Conservation (phyloP, 352 stramenopile genomes). For the Phytopythium sindhum region DNA sequence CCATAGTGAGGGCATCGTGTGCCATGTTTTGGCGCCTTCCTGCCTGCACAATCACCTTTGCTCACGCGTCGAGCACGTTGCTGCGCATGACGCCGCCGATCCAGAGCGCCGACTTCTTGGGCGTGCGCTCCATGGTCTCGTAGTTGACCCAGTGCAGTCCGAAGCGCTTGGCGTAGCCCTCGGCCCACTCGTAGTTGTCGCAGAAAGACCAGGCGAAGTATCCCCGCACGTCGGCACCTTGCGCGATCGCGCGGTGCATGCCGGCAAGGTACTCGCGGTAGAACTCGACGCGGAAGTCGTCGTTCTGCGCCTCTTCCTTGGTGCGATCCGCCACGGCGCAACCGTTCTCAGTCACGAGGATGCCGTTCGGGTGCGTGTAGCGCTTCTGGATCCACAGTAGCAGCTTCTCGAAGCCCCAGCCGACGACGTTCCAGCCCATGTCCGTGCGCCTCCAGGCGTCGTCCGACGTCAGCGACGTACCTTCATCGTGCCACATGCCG, state of each 20-base stretch:
- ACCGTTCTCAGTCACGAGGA: slow-evolving; percentile 94
- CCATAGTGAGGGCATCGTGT: no score
- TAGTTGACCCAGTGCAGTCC: slow-evolving; percentile 63
- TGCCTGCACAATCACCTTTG: no score
- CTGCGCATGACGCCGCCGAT: slow-evolving; percentile 41
- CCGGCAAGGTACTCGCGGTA: slow-evolving; percentile 81
- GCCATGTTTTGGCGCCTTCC: no score
- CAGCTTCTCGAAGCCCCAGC: slow-evolving; percentile 84
- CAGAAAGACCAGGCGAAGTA: slow-evolving; percentile 92
- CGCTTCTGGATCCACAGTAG: slow-evolving; percentile 87
- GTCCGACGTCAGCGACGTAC: slow-evolving; percentile 37
- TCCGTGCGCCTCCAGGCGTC: slow-evolving; percentile 65
- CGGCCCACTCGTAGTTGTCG: slow-evolving; percentile 93
- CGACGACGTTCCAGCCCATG: slow-evolving; percentile 80
- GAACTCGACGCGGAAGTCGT: slow-evolving; percentile 76
- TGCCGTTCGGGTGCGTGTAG: slow-evolving; percentile 67
- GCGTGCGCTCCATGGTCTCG: slow-evolving; percentile 59
- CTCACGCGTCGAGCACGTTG: slow-evolving; percentile 25
- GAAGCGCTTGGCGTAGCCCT: slow-evolving; percentile 63
- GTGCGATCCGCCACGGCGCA: slow-evolving; percentile 59
- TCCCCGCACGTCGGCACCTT: slow-evolving; percentile 62
- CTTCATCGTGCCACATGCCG: slow-evolving; percentile 33
- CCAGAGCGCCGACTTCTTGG: slow-evolving; percentile 66
- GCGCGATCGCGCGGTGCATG: slow-evolving; percentile 41
- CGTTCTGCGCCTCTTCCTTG: slow-evolving; percentile 73